Evolutionary conservation across 2,329 filamentous ascomycete genomes (phyloP), one percentile per base, ranked within the genome.

Genomic region (Aspergillus fischeri): DNA sequence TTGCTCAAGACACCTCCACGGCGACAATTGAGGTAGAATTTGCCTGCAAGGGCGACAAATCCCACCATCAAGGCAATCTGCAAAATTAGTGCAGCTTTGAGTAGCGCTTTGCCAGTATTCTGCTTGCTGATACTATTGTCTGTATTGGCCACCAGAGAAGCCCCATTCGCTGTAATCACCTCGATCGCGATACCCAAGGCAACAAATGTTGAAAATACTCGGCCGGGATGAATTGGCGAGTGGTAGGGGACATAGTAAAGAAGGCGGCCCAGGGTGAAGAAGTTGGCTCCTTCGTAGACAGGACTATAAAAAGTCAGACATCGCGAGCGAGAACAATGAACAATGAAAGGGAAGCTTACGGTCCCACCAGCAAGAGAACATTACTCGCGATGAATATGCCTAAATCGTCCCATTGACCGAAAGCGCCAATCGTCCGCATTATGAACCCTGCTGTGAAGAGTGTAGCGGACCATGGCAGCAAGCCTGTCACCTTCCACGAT

Each of bases 171-270:
- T 21, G 81, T 82, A 2, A 85, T 71, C 8, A 58, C 58, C 54
- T 76, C 76, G 42, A 86, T 77, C 0, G 78, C 70, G 1, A 72
- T 67, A 41, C 85, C 81, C 9, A 83, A 72, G 1, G 79, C 72
- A 38, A 87, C 72, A 60, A 87, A 83, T 3, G 78, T 80, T 60
- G 84, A 86, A 62, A 86, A 82, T 4, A 86, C 76, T 3, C 82
- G 77, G 3, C 81, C 82, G 0, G 82, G 82, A 61, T 84, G 81
- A 35, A 84, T 77, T 1, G 74, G 73, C 1, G 69, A 67, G 42
- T 80, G 75, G 57, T 84, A 84, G 3, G 81, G 70, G 1, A 74
- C 68, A 52, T 78, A 76, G 55, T 77, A 77, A 0, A 85, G 71
- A n/a, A 83, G 76, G 28, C 79, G 77, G 17, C 74, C 77, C 0